Evolutionary conservation across 75 land plant species (phyloP).

Genomic region (Picea glauca): DNA sequence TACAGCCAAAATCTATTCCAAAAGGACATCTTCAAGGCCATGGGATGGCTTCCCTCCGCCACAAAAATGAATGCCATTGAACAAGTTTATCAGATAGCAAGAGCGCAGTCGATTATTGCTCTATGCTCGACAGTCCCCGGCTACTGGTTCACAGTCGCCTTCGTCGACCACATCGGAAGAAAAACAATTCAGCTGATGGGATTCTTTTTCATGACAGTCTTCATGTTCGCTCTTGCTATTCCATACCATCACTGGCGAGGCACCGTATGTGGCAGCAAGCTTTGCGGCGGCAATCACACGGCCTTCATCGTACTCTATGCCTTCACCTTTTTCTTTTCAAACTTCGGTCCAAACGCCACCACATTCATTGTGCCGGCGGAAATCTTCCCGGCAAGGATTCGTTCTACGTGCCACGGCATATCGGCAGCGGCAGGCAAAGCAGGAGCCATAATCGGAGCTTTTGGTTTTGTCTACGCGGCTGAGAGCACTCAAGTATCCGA

Average conservation of each 20-base stretch:
- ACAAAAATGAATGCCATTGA: not conserved
- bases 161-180: slow-evolving; percentile 25
- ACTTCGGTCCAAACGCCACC: slow-evolving; percentile 30
- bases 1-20: slow-evolving; percentile 44
- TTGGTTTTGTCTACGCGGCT: slow-evolving; percentile 46
- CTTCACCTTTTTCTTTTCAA: slow-evolving; percentile 29
- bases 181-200: slow-evolving; percentile 23
- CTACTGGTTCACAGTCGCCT: slow-evolving; percentile 33
- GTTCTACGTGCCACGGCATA: slow-evolving; percentile 46
- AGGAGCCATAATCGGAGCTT: slow-evolving; percentile 46
- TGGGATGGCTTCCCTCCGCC: slow-evolving; percentile 30
- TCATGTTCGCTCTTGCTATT: slow-evolving; percentile 30
- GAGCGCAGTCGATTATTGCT: slow-evolving; percentile 30
- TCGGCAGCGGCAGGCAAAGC: slow-evolving; percentile 23
- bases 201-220: slow-evolving; percentile 5
- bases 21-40: slow-evolving; percentile 49
- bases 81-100: slow-evolving; percentile 7
- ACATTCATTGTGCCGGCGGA: slow-evolving; percentile 58
- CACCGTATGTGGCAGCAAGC: too few relatives aligned
- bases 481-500: slow-evolving; percentile 23
- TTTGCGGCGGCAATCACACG: not conserved
- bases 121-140: slow-evolving; percentile 32
- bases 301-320: slow-evolving; percentile 28
- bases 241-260: slow-evolving; percentile 22
- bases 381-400: slow-evolving; percentile 45